Conservation (phyloP, 768 basidiomycete genomes). For the Clitopilus hobsonii region DNA sequence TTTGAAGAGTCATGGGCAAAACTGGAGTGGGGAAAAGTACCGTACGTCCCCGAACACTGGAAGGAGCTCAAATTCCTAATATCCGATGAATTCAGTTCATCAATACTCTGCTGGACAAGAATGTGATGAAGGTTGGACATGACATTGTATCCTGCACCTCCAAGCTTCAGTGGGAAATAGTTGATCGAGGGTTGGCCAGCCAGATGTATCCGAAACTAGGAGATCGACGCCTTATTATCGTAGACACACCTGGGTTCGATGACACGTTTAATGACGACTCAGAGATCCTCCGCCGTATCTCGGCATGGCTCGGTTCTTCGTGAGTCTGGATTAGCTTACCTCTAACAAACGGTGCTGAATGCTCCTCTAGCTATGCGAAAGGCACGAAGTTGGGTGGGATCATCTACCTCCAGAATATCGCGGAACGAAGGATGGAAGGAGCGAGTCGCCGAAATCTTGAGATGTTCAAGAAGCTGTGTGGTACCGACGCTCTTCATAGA, state of each 20-base stretch:
- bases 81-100: conserved; percentile 14
- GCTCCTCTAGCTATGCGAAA: neutral
- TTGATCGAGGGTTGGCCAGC: neutral
- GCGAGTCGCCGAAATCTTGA: conserved; percentile 1
- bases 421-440: neutral
- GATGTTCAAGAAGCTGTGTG: conserved; percentile 10
- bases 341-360: neutral
- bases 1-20: conserved; percentile 15
- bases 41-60: neutral
- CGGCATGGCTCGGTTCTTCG: conserved; percentile 11
- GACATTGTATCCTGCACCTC: conserved; percentile 11
- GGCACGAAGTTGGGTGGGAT: neutral
- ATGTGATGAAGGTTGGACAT: conserved; percentile 9
- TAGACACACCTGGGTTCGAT: conserved; percentile 19
- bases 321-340: neutral
- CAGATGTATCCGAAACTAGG: neutral
- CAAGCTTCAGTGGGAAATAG: neutral
- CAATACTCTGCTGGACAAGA: conserved; percentile 7
- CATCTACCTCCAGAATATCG: conserved; percentile 8
- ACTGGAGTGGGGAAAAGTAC: conserved; percentile 17
- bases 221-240: conserved; percentile 11
- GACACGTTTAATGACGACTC: conserved; percentile 12
- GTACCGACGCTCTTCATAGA: conserved; percentile 20
- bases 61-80: neutral
- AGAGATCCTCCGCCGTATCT: conserved; percentile 14